These are phyloP conservation scores for Teratosphaeriaceae sp. DNA, from an alignment of 2,329 filamentous ascomycete species.

Conservation along the genomic window DNA sequence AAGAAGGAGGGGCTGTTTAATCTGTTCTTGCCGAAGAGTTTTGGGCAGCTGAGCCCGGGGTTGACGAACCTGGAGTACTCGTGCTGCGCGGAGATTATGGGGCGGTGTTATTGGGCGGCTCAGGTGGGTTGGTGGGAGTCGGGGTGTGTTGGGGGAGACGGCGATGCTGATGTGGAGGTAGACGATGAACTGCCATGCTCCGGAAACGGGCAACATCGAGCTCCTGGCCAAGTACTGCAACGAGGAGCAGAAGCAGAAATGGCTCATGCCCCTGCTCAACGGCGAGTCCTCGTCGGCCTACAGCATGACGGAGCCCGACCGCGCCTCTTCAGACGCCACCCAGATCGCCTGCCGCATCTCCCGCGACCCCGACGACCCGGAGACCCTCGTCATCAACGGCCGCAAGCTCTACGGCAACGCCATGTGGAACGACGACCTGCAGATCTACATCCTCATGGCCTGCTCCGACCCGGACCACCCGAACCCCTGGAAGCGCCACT, in stretches of 20 bases:
- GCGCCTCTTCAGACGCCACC: conserved; percentile 42
- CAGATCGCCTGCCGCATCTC: conserved; percentile 48
- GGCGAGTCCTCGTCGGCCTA: conserved; percentile 43
- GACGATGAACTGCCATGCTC: conserved; percentile 32
- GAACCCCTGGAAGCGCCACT: conserved; percentile 81
- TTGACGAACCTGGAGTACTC: conserved; percentile 42
- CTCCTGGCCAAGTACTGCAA: conserved; percentile 45
- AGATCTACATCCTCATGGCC: conserved; percentile 91
- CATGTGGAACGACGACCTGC: conserved; percentile 82
- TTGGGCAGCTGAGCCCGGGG: conserved; percentile 33
- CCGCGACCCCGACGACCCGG: conserved; percentile 70
- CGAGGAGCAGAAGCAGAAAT: conserved; percentile 41
- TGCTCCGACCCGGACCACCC: conserved; percentile 72
- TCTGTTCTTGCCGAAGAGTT: conserved; percentile 19
- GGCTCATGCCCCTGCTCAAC: conserved; percentile 41
- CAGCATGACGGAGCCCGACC: conserved; percentile 45
- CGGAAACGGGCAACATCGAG: conserved; percentile 45
- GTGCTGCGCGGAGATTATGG: conserved; percentile 43
- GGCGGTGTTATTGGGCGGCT: conserved; percentile 40
- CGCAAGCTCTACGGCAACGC: conserved; percentile 99
- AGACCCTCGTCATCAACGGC: conserved; percentile 85
- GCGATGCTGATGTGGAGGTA: not conserved
- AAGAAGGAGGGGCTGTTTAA: conserved; percentile 19
- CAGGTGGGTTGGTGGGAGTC: too few species aligned
- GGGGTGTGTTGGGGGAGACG: too few species aligned